Base-by-base conservation (phyloP, 23 red algal species). In the Agarophyton chilense region DNA sequence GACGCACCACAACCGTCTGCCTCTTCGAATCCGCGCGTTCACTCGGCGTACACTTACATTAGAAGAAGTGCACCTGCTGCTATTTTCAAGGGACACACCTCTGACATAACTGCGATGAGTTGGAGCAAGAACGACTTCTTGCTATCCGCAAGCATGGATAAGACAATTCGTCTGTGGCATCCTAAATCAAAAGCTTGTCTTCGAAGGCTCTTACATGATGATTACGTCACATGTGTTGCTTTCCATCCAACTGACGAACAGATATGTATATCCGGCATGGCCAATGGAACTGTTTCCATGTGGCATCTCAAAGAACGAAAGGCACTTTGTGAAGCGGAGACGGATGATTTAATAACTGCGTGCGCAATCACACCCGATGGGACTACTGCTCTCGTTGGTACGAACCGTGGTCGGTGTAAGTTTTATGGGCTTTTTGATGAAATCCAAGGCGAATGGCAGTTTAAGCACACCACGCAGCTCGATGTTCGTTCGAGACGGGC, bases 111-210 rank as follows among this genome's bases (percentile, higher is more conserved):
- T 12, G 73, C 67, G 51, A 51, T 96, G 44, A 81, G 76, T 13
- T 96, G 94, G 94, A 92, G 82, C 58, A 85, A 89, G 78, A 93
- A 95, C 62, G 77, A 95, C 53, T 98, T 98, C 64, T 66, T 98
- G 62, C 62, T 98, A 9, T 90, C 89, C 17, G 92, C 74, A 3
- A 90, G 88, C 19, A 87, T 91, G 92, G 96, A 98, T 51, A 93
- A 85, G 77, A 93, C 96, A 17, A 93, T 95, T 40, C 87, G 96
- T 14, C 54, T 98, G 53, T 98, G 96, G 96, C 96, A 98, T 80
- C 91, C 92, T 32, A 75, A 71, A 8, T 81, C 90, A 25, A 79
- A 63, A 31, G 72, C 83, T 21, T 87, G 82, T 31, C 72, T 98
- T 18, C 86, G 96, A n/a, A 76, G 92, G 67, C 87, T 98, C 40